Conservation (phyloP, 2,329 filamentous ascomycete genomes). For the Cladobotryum mycophilum region DNA sequence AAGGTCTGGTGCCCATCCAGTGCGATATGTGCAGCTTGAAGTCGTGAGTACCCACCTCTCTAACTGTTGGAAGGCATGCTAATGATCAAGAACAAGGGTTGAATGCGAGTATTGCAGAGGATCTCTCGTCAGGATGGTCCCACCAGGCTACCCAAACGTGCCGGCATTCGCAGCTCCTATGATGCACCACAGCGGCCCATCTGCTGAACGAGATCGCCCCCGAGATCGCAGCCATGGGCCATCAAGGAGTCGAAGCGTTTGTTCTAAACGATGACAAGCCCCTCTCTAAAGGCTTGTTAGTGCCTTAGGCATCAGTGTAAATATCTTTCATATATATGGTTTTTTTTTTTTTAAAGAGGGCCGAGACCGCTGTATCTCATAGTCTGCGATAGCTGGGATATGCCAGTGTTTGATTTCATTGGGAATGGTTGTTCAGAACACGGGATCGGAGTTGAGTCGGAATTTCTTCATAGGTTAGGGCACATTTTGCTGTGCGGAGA, state of each 20-base stretch:
- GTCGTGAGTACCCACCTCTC: conserved; percentile 7
- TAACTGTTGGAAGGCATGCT: not conserved
- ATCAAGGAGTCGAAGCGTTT: conserved; percentile 3
- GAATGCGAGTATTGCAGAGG: conserved; percentile 13
- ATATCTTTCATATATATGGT: conserved; percentile 1
- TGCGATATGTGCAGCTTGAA: conserved; percentile 17
- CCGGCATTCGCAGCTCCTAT: conserved; percentile 1
- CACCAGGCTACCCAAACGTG: conserved; percentile 5
- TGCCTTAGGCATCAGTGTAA: not conserved
- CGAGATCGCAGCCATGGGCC: conserved; percentile 2
- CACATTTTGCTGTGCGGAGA: not conserved
- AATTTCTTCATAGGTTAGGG: not conserved
- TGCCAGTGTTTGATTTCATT: not conserved
- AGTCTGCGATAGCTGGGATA: conserved; percentile 4
- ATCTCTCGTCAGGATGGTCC: conserved; percentile 14
- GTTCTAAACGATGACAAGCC: conserved; percentile 6
- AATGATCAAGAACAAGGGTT: not conserved
- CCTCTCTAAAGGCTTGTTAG: not conserved
- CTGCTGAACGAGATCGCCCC: conserved; percentile 2
- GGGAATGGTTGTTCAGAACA: not conserved
- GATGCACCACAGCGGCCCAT: not conserved
- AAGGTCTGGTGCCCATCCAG: conserved; percentile 11
- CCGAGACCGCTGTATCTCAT: not conserved
- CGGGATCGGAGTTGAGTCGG: not conserved
- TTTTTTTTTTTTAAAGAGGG: not conserved